phyloP scores from a whole-genome alignment of 2,329 filamentous ascomycete species.

The Cryphonectria carpinicola region DNA sequence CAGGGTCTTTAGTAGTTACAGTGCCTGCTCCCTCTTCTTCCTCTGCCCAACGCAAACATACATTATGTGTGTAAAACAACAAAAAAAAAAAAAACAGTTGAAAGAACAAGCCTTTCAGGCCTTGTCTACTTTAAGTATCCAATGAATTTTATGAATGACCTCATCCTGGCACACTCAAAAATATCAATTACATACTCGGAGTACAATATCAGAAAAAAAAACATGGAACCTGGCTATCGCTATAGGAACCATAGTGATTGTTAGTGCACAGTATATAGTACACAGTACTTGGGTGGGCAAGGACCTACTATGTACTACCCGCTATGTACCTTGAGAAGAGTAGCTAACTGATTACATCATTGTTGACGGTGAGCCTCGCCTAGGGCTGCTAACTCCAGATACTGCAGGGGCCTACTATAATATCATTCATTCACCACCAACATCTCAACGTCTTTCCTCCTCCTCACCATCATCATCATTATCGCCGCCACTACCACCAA shows the following conservation, averaged over 20 bases:
- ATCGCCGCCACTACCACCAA: not conserved
- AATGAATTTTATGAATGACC: not conserved
- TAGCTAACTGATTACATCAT: slow-evolving; percentile 29
- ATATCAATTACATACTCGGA: too few relatives aligned
- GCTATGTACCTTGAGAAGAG: not conserved
- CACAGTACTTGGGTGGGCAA: not conserved
- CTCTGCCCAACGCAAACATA: not conserved
- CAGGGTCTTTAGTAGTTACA: not conserved
- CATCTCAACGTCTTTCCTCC: not conserved
- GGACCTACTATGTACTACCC: not conserved
- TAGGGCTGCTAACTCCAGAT: slow-evolving; percentile 22
- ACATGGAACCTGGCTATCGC: not conserved
- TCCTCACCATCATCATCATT: not conserved
- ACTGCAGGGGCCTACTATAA: slow-evolving; percentile 6
- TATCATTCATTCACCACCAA: slow-evolving; percentile 14
- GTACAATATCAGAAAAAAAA: not conserved
- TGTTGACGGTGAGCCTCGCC: slow-evolving; percentile 18
- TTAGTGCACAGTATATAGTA: not conserved
- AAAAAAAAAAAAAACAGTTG: not conserved
- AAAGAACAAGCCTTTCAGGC: not conserved
- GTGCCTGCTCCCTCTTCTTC: not conserved
- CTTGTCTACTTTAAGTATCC: not conserved
- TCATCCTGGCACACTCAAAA: not conserved
- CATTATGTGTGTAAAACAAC: too few relatives aligned
- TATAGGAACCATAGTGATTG: not conserved